Conservation (phyloP, 345 rosid species). For the Microcos paniculata region DNA sequence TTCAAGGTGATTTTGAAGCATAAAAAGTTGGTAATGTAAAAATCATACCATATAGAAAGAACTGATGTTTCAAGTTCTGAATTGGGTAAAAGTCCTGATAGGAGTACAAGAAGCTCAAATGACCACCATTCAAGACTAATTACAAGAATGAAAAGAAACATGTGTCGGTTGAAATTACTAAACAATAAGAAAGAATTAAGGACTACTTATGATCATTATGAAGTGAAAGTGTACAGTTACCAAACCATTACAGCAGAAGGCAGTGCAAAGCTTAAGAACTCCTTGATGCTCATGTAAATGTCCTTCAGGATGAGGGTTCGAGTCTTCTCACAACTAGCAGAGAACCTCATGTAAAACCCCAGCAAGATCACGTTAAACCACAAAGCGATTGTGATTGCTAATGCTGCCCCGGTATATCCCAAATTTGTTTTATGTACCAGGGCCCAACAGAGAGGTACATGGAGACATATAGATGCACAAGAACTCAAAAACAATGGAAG, state of each 20-base stretch:
- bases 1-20: neutral
- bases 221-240: slow-evolving; percentile 25
- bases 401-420: slow-evolving; percentile 46
- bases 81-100: slow-evolving; percentile 53
- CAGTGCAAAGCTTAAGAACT: slow-evolving; percentile 31
- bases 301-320: slow-evolving; percentile 14
- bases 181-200: neutral
- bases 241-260: slow-evolving; percentile 63
- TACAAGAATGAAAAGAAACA: neutral
- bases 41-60: slow-evolving; percentile 49
- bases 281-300: slow-evolving; percentile 28
- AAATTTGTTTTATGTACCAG: slow-evolving; percentile 37
- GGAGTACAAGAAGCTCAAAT: slow-evolving; percentile 42
- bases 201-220: neutral
- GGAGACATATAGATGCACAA: slow-evolving; percentile 36
- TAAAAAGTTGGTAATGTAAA: neutral
- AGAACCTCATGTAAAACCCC: slow-evolving; percentile 29
- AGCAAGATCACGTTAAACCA: slow-evolving; percentile 46
- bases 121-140: slow-evolving; percentile 62
- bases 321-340: slow-evolving; percentile 24
- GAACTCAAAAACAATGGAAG: slow-evolving; percentile 45
- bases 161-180: neutral
- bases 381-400: slow-evolving; percentile 33
- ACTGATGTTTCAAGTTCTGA: slow-evolving; percentile 56
- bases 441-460: slow-evolving; percentile 48